A percentile compares a stretch with the other conserved stretches of the same genome.
These are phyloP conservation scores for Usnea hakonensis DNA, from an alignment of 495 filamentous ascomycete species.

Conservation along the genomic window DNA sequence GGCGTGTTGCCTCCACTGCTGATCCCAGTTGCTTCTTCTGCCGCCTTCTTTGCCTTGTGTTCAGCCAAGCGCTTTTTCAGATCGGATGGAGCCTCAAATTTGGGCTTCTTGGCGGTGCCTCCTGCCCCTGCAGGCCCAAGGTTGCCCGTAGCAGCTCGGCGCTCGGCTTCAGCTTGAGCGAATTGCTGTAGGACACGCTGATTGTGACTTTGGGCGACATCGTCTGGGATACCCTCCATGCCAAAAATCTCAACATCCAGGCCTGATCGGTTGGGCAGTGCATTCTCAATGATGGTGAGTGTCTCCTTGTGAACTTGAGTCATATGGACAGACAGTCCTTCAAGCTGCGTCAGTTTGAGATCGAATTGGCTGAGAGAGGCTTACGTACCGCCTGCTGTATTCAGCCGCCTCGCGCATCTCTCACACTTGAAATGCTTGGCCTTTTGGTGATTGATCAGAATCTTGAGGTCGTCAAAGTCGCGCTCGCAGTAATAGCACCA, in stretches of 20 bases:
- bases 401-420: slow-evolving; percentile 73
- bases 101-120: slow-evolving; percentile 63
- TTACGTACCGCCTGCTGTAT: slow-evolving; percentile 83
- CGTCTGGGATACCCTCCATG: slow-evolving; percentile 92
- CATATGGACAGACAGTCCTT: slow-evolving; percentile 92
- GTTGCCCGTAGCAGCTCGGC: slow-evolving; percentile 76
- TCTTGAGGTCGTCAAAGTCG: slow-evolving; percentile 94
- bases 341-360: slow-evolving; percentile 17
- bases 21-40: slow-evolving; percentile 48
- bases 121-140: slow-evolving; percentile 48
- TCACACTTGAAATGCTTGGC: slow-evolving; percentile 99
- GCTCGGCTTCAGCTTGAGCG: slow-evolving; percentile 76
- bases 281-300: slow-evolving; percentile 79
- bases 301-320: slow-evolving; percentile 97
- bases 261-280: slow-evolving; percentile 70
- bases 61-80: slow-evolving; percentile 77
- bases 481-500: slow-evolving; percentile 99
- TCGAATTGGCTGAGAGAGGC: not conserved
- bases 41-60: slow-evolving; percentile 61
- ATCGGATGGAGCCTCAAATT: slow-evolving; percentile 66
- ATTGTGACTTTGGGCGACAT: slow-evolving; percentile 71
- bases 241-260: slow-evolving; percentile 95
- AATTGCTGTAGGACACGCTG: slow-evolving; percentile 76
- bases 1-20: slow-evolving; percentile 57
- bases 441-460: slow-evolving; percentile 93